Evolutionary conservation across 768 basidiomycete genomes (phyloP).

Genomic region (Lentinula lateritia): DNA sequence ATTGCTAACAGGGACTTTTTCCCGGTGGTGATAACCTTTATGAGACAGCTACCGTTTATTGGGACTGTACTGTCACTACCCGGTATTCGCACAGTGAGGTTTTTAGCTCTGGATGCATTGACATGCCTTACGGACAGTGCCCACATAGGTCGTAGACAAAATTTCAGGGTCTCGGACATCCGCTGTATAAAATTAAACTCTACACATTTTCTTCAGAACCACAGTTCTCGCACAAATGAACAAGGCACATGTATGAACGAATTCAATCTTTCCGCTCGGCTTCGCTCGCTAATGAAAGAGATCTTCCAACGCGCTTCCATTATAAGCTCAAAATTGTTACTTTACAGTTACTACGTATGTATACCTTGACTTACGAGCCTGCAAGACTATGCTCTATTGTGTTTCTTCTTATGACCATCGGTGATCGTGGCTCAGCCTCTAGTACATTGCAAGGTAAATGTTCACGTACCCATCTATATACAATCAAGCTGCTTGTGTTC

Average conservation of each 20-base stretch:
- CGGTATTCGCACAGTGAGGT: constrained; percentile 78
- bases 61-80: constrained; percentile 84
- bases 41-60: constrained; percentile 89
- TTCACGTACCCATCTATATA: no score
- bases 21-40: constrained; percentile 96
- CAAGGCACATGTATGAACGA: no score
- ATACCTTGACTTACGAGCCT: no score
- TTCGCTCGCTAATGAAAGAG: no score
- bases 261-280: no score
- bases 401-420: no score
- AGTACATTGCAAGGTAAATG: background rate
- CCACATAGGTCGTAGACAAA: constrained; percentile 64
- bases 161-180: constrained; percentile 76
- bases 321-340: no score
- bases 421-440: background rate
- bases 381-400: no score
- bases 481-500: background rate
- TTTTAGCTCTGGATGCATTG: background rate
- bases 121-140: background rate
- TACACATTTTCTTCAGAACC: background rate
- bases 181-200: constrained; percentile 40
- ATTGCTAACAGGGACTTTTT: constrained; percentile 83
- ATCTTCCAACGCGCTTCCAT: no score
- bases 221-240: background rate
- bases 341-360: background rate